Percentiles rank a stretch among this genome's conserved stretches.
These are phyloP conservation scores for Phyllosticta capitalensis DNA, from an alignment of 2,329 filamentous ascomycete genomes.

Conservation along the genomic window DNA sequence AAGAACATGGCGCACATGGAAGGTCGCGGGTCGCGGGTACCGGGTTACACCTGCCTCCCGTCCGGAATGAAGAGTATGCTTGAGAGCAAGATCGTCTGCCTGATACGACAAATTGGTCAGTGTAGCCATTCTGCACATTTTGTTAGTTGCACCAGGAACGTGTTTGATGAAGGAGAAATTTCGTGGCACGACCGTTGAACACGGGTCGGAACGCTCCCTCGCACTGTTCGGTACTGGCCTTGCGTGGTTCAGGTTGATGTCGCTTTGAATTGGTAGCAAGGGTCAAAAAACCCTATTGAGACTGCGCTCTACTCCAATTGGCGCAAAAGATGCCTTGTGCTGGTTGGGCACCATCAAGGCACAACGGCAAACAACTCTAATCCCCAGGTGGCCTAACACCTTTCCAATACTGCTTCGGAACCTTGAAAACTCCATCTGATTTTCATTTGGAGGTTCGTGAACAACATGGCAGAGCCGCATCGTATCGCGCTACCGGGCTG, in stretches of 20 bases:
- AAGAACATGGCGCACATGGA: neutral
- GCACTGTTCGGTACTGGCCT: neutral
- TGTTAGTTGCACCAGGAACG: neutral
- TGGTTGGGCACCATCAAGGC: neutral
- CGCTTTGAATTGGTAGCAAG: neutral
- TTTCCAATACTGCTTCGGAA: neutral
- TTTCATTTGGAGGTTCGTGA: neutral
- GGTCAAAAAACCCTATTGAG: neutral
- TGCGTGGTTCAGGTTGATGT: neutral
- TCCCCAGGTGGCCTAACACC: neutral
- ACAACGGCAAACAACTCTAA: neutral
- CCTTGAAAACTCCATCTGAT: neutral
- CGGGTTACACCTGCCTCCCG: neutral
- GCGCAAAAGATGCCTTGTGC: neutral
- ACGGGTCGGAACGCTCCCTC: neutral
- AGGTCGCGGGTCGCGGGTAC: neutral
- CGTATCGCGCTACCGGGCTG: neutral
- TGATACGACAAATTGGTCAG: neutral
- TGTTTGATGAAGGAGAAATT: neutral
- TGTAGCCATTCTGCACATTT: neutral
- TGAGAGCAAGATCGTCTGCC: neutral
- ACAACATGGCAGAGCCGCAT: neutral
- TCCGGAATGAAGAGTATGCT: neutral
- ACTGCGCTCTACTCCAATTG: neutral
- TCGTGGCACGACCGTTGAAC: neutral